phyloP scores from a whole-genome alignment of 2,329 filamentous ascomycete genomes.

The Dryadomyces quercus-mongolicae region DNA sequence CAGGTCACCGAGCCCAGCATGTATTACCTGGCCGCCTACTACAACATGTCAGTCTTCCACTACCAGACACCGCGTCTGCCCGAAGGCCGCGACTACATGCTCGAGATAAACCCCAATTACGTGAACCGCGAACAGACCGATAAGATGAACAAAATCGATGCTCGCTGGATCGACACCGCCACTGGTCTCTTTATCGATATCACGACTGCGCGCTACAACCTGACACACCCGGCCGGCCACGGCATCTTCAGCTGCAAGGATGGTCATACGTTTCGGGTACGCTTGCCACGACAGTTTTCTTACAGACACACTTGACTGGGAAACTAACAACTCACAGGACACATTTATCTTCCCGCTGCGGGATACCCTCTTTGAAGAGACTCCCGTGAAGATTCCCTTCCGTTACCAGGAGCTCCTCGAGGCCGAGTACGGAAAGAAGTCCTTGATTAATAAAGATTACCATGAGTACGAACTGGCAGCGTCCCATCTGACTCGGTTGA shows the following conservation, averaged over 20 bases:
- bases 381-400: slow-evolving; percentile 53
- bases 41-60: slow-evolving; percentile 46
- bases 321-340: slow-evolving; percentile 23
- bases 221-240: slow-evolving; percentile 26
- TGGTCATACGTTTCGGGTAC: slow-evolving; percentile 35
- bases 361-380: slow-evolving; percentile 57
- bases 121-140: slow-evolving; percentile 25
- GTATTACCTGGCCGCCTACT: slow-evolving; percentile 49
- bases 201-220: slow-evolving; percentile 35
- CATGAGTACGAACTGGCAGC: slow-evolving; percentile 33
- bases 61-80: slow-evolving; percentile 26
- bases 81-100: slow-evolving; percentile 29
- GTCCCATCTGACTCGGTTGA: not conserved
- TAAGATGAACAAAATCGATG: slow-evolving; percentile 31
- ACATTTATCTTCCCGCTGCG: slow-evolving; percentile 56
- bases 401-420: slow-evolving; percentile 45
- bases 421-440: slow-evolving; percentile 42
- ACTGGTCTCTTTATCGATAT: slow-evolving; percentile 39
- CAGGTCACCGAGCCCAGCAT: slow-evolving; percentile 59
- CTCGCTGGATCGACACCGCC: slow-evolving; percentile 34
- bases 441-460: slow-evolving; percentile 37
- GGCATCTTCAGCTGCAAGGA: slow-evolving; percentile 39
- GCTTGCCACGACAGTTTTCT: not conserved
- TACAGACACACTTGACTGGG: too few species aligned
- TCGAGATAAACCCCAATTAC: slow-evolving; percentile 36